These are phyloP conservation scores for Plasmopara halstedii DNA, from an alignment of 352 stramenopile species.

Conservation along the genomic window DNA sequence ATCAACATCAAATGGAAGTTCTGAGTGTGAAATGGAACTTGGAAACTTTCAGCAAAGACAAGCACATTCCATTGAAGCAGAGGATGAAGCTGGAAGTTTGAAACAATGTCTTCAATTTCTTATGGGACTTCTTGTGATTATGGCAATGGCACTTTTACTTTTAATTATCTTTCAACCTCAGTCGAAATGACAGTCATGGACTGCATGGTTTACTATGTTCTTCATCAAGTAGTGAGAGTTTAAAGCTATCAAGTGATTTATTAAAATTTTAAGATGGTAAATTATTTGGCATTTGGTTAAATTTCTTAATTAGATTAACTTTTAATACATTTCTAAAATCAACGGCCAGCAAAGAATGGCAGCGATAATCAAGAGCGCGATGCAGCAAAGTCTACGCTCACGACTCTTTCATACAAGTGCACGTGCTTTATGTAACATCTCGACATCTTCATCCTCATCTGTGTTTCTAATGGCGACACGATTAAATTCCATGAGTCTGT, in stretches of 20 bases:
- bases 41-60: slow-evolving; percentile 23
- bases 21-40: slow-evolving; percentile 43
- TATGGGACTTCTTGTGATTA: slow-evolving; percentile 59
- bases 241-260: neutral
- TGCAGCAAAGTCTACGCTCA: slow-evolving; percentile 22
- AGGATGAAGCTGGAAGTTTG: slow-evolving; percentile 43
- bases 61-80: slow-evolving; percentile 7
- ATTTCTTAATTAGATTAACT: neutral
- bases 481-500: slow-evolving; percentile 15
- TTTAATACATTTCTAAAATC: slow-evolving; percentile 12
- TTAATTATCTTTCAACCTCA: slow-evolving; percentile 59
- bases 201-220: neutral
- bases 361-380: slow-evolving; percentile 25
- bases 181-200: neutral
- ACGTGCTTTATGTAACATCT: slow-evolving; percentile 13
- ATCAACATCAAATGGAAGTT: slow-evolving; percentile 14
- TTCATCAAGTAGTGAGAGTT: neutral
- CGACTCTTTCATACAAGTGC: slow-evolving; percentile 1
- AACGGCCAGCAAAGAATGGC: slow-evolving; percentile 26
- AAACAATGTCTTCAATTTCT: slow-evolving; percentile 69
- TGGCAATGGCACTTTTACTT: slow-evolving; percentile 53
- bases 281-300: no score
- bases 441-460: slow-evolving; percentile 2
- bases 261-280: no score
- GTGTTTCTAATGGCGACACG: slow-evolving; percentile 15